Percentiles rank a stretch among this genome's conserved stretches.
phyloP scores from a whole-genome alignment of 164 flowering plant genomes.

The Tetracentron sinense region DNA sequence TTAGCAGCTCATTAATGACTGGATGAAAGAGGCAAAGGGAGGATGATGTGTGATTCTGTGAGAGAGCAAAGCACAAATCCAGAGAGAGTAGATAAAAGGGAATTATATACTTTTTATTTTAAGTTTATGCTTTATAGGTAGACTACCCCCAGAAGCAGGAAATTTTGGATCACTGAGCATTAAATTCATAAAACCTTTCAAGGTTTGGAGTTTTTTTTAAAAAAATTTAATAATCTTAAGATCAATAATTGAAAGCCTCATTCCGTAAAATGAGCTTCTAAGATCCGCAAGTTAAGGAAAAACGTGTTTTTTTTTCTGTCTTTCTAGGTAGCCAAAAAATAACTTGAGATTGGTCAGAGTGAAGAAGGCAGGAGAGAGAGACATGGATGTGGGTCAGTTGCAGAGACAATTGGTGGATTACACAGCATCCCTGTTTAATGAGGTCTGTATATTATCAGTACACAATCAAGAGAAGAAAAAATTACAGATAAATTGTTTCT shows the following conservation, averaged over 20 bases:
- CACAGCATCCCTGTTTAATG: constrained; percentile 45
- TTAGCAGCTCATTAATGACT: neutral
- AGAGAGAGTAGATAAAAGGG: constrained; percentile 1
- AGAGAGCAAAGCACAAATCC: neutral
- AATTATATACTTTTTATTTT: too few species aligned
- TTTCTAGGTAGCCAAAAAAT: too few species aligned
- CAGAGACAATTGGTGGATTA: constrained; percentile 54
- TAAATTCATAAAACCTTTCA: constrained; percentile 21
- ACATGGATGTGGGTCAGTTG: constrained; percentile 62
- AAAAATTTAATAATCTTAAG: too few species aligned
- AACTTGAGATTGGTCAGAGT: neutral
- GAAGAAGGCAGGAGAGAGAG: neutral
- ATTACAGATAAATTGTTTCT: too few species aligned
- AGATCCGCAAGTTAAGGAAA: constrained; percentile 10
- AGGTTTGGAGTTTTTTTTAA: constrained; percentile 7
- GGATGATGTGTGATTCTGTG: constrained; percentile 1
- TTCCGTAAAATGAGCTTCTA: constrained; percentile 16
- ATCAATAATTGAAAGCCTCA: too few species aligned
- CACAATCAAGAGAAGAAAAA: neutral
- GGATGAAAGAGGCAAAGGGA: neutral
- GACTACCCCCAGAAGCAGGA: constrained; percentile 10
- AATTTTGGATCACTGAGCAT: constrained; percentile 14
- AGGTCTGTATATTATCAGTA: constrained; percentile 33
- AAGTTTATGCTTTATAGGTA: too few species aligned
- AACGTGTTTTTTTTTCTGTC: neutral